These are phyloP conservation scores for Microglena sp. DNA, from an alignment of 139 green algal species.

Conservation along the genomic window DNA sequence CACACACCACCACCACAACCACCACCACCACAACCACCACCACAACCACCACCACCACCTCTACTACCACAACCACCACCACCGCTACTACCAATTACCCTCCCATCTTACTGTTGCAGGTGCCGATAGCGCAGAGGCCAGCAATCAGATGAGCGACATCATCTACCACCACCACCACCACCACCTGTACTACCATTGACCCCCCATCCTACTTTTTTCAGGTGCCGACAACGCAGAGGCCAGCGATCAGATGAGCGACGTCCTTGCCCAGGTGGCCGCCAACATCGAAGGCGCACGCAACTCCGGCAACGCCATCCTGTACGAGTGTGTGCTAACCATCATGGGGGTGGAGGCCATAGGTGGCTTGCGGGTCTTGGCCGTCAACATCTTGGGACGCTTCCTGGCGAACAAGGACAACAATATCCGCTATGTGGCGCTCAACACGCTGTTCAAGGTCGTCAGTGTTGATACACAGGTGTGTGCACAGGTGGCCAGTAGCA, in stretches of 20 bases:
- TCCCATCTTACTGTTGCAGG: constrained; percentile 22
- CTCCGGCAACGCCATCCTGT: constrained; percentile 90
- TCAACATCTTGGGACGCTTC: constrained; percentile 96
- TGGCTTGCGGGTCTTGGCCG: constrained; percentile 87
- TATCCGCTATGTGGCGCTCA: constrained; percentile 95
- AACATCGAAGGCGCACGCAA: constrained; percentile 81
- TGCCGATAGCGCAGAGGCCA: constrained; percentile 68
- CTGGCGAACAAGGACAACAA: constrained; percentile 83
- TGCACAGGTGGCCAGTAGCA: no score
- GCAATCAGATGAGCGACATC: constrained; percentile 93
- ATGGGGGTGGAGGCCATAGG: constrained; percentile 86
- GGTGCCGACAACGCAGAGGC: constrained; percentile 65
- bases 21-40: no score
- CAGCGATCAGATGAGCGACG: constrained; percentile 93
- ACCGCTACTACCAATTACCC: no score
- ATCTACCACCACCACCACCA: no score
- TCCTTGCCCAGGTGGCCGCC: constrained; percentile 89
- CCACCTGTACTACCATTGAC: no score
- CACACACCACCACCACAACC: no score
- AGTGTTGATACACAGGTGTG: constrained; percentile 56
- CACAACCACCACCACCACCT: no score
- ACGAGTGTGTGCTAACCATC: constrained; percentile 88
- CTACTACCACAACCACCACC: no score
- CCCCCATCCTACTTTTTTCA: constrained; percentile 1
- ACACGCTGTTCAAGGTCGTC: constrained; percentile 73